Evolutionary conservation across 1,139 yeast species (phyloP).

Genomic region (Hemisphaericaspora xylofermentans): DNA sequence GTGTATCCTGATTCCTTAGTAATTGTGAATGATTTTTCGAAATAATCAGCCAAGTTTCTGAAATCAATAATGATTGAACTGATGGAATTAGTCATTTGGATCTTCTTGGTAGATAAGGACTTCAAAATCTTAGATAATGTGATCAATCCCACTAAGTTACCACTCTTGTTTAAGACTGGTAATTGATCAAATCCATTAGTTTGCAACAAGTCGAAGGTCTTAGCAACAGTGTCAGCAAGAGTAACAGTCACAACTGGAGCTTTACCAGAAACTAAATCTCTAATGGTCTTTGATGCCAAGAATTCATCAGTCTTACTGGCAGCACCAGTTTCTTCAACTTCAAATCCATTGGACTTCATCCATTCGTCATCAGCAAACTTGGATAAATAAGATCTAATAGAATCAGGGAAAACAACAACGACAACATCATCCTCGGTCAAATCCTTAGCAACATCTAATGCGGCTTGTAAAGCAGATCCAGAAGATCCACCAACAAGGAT

Average conservation of each 20-base stretch:
- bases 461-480: constrained; percentile 83
- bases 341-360: constrained; percentile 79
- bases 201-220: constrained; percentile 70
- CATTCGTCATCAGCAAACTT: constrained; percentile 92
- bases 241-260: constrained; percentile 81
- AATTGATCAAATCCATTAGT: constrained; percentile 83
- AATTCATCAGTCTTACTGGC: constrained; percentile 53
- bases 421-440: constrained; percentile 72
- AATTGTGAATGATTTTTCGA: constrained; percentile 65
- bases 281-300: constrained; percentile 50
- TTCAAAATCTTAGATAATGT: constrained; percentile 76
- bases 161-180: constrained; percentile 64
- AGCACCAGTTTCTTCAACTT: constrained; percentile 47
- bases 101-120: constrained; percentile 61
- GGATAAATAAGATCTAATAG: constrained; percentile 82
- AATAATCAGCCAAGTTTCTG: constrained; percentile 68
- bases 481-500: constrained; percentile 86
- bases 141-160: constrained; percentile 72
- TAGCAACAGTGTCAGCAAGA: constrained; percentile 58
- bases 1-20: constrained; percentile 59
- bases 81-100: constrained; percentile 61
- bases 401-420: constrained; percentile 85
- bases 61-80: constrained; percentile 69
- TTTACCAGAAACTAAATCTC: constrained; percentile 61
- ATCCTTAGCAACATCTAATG: constrained; percentile 66